phyloP scores from a whole-genome alignment of 768 basidiomycete species.

The Rhizopogon rudus region DNA sequence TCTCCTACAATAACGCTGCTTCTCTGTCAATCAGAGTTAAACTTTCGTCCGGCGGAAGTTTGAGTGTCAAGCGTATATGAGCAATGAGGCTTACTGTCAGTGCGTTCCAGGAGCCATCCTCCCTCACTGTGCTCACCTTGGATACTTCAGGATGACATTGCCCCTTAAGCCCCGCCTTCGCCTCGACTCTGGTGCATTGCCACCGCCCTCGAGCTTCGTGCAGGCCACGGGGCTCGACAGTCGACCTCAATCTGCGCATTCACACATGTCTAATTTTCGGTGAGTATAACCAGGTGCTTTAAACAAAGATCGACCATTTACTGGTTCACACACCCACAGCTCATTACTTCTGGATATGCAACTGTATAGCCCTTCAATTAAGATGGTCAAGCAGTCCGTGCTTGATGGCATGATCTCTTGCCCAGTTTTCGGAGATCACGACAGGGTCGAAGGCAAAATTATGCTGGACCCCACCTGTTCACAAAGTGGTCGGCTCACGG shows the following conservation, averaged over 20 bases:
- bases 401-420: constrained; percentile 19
- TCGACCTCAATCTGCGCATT: constrained; percentile 21
- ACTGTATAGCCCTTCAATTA: constrained; percentile 58
- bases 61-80: constrained; percentile 15
- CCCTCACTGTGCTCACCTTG: background rate
- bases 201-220: constrained; percentile 29
- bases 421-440: constrained; percentile 58
- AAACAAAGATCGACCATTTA: constrained; percentile 4
- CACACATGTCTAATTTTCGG: constrained; percentile 50
- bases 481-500: constrained; percentile 50
- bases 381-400: constrained; percentile 31
- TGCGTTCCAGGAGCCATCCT: background rate
- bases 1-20: constrained; percentile 3
- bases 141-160: constrained; percentile 11
- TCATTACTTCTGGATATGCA: constrained; percentile 56
- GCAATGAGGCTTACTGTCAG: background rate
- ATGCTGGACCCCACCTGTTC: constrained; percentile 48
- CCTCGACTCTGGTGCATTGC: constrained; percentile 7
- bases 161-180: constrained; percentile 14
- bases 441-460: constrained; percentile 56
- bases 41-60: constrained; percentile 17
- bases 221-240: constrained; percentile 21
- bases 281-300: constrained; percentile 17
- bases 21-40: constrained; percentile 16
- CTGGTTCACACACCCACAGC: constrained; percentile 20